Conservation (phyloP, 208 protist species). For the Leishmania braziliensis region DNA sequence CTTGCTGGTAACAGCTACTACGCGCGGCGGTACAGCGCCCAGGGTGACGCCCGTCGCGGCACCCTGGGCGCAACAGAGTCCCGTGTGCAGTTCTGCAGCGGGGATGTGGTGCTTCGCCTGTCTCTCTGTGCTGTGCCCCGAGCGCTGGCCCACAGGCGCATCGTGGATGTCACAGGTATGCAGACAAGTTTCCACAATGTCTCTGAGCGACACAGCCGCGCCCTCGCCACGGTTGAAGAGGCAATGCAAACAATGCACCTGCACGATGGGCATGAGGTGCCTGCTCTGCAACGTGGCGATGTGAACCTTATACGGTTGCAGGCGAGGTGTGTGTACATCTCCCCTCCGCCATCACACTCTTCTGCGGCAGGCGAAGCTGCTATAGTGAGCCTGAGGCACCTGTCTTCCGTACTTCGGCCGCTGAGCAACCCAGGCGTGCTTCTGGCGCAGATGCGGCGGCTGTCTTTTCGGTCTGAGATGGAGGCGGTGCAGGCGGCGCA, state of each 20-base stretch:
- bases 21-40: conserved; percentile 47
- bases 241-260: conserved; percentile 79
- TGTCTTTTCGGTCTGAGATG: conserved; percentile 55
- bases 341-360: neutral
- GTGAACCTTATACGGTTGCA: conserved; percentile 53
- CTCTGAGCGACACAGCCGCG: conserved; percentile 35
- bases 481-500: conserved; percentile 63
- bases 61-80: neutral
- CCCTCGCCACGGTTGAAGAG: conserved; percentile 53
- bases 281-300: conserved; percentile 64
- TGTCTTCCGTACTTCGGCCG: conserved; percentile 15
- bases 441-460: conserved; percentile 30
- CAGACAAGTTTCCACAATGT: conserved; percentile 66
- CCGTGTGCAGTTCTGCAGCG: conserved; percentile 13
- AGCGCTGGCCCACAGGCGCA: conserved; percentile 39
- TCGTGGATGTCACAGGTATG: conserved; percentile 79
- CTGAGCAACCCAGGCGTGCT: conserved; percentile 53
- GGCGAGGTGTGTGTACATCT: conserved; percentile 50
- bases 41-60: neutral
- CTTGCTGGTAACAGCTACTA: conserved; percentile 81
- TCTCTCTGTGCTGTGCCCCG: conserved; percentile 37
- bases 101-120: conserved; percentile 49
- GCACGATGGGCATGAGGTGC: conserved; percentile 80
- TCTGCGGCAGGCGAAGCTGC: neutral
- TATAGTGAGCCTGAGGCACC: conserved; percentile 6